Evolutionary conservation across 106 monocot genomes (phyloP).

Genomic region (Vanilla planifolia): DNA sequence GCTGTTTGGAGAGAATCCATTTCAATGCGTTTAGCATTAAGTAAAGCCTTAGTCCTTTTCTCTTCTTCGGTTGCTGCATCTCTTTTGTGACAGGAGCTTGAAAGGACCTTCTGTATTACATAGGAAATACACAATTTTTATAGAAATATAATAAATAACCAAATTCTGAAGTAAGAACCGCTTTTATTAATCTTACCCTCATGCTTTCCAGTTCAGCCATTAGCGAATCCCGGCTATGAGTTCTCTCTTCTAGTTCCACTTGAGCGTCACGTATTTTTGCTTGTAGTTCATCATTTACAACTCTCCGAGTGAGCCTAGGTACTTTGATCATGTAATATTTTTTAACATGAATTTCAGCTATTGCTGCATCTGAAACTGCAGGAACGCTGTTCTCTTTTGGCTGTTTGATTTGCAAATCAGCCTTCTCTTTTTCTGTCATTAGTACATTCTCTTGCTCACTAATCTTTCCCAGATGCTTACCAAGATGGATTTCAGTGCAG

Average conservation of each 20-base stretch:
- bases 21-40: constrained; percentile 8
- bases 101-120: constrained; percentile 5
- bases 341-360: not conserved
- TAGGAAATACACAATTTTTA: not conserved
- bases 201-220: constrained; percentile 3
- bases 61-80: constrained; percentile 8
- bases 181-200: constrained; percentile 8
- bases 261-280: constrained; percentile 7
- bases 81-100: constrained; percentile 4
- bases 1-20: constrained; percentile 8
- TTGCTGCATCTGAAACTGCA: constrained; percentile 5
- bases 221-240: not conserved
- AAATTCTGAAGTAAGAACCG: not conserved
- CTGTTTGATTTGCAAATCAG: not conserved
- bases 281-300: not conserved
- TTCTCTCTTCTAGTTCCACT: not conserved
- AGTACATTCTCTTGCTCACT: not conserved
- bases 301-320: constrained; percentile 2
- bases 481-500: not conserved
- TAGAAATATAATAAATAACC: not conserved
- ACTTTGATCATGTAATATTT: constrained; percentile 4
- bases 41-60: constrained; percentile 8
- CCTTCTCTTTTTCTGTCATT: not conserved
- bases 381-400: not conserved
- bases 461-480: not conserved